phyloP scores from a whole-genome alignment of 768 basidiomycete genomes.

The Serendipita sp. region DNA sequence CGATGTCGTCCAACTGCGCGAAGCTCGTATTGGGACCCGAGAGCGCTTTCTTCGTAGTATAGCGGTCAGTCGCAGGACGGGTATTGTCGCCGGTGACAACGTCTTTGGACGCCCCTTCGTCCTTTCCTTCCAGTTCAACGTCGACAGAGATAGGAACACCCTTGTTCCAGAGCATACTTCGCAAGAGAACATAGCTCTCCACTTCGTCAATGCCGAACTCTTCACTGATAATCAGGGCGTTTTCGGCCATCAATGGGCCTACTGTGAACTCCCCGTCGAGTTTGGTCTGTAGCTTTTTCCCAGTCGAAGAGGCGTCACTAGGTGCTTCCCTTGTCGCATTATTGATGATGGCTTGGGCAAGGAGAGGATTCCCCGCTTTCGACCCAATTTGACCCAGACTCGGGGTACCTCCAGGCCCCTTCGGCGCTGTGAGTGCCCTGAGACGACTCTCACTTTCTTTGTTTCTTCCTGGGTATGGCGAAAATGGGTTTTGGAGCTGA shows the following conservation, averaged over 20 bases:
- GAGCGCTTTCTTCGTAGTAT: not conserved
- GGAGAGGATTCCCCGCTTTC: not conserved
- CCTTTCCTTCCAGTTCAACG: conserved; percentile 11
- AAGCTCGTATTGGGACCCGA: not conserved
- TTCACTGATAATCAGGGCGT: conserved; percentile 33
- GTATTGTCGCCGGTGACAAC: not conserved
- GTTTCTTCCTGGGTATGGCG: not conserved
- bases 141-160: conserved; percentile 40
- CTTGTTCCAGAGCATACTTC: conserved; percentile 64
- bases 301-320: not conserved
- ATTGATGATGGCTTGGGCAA: not conserved
- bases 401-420: not conserved
- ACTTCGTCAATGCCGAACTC: conserved; percentile 66
- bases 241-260: not conserved
- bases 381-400: not conserved
- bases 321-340: not conserved
- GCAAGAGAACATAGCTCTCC: conserved; percentile 55
- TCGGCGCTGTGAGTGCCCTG: not conserved
- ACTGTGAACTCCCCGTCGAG: not conserved
- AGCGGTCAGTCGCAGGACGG: not conserved
- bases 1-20: not conserved
- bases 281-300: not conserved
- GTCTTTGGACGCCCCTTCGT: not conserved
- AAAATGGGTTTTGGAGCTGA: not conserved
- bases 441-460: not conserved